Base-by-base conservation (phyloP, 2,329 filamentous ascomycete genomes). In the Chaetomium strumarium region DNA sequence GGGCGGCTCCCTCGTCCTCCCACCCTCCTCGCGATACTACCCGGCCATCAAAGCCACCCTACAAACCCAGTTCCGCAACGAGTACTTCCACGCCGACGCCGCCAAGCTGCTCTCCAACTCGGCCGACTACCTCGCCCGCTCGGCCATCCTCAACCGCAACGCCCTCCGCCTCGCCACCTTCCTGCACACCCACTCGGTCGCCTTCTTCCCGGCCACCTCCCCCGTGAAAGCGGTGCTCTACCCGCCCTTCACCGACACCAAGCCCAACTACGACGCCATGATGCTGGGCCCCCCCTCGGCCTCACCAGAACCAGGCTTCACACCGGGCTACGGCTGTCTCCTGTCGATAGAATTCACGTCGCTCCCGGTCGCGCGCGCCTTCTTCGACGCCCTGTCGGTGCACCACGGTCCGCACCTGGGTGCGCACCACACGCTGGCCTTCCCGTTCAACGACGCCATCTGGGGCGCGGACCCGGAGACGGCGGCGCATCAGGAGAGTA, bases 311-410 rank as follows among this genome's bases (percentile, higher is more conserved):
- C 40, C 65, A 0, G 76, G 78, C 1, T 73, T 80, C 51, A 59
- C 62, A 0, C 76, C 78, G 0, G 79, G 79, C 0, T 78, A 80
- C 59, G 79, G 79, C 2, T 80, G 76, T 58, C 72, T 83, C 1
- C 62, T 83, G 13, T 75, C 67, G 9, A 65, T 82, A 29, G 75
- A 80, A 41, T 76, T 83, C 43, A 64, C 68, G 11, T 67, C 60
- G n/a, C 53, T 73, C 0, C 67, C 67, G 5, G 54, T 66, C 0
- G 70, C 76, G 0, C 62, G 55, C 3, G 70, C 71, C 0, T 82
- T 81, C 55, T 80, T 78, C 59, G 70, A 81, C 52, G 66, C 64
- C 29, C 62, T 76, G 6, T 67, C 72, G 13, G 70, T 79, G 52
- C 75, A 77, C 58, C 68, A 73, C 1, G 76, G 76, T 0, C 78